Percentiles rank a stretch among this genome's conserved stretches.
These are phyloP conservation scores for Geosmithia morbida DNA, from an alignment of 2,329 filamentous ascomycete genomes.

Conservation along the genomic window DNA sequence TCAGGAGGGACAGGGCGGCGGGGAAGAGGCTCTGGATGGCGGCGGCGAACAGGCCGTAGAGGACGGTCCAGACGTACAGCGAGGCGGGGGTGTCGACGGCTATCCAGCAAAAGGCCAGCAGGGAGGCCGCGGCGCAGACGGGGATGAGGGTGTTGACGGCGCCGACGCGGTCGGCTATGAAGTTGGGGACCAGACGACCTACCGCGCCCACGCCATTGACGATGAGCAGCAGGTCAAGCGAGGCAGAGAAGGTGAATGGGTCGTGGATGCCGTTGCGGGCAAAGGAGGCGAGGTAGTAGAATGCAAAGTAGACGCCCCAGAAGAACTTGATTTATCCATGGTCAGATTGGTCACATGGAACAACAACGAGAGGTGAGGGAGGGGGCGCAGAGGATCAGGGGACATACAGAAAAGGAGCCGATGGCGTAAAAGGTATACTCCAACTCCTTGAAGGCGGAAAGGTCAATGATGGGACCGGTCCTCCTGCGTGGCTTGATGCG, in stretches of 20 bases:
- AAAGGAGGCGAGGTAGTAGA: slow-evolving; percentile 27
- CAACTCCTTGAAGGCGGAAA: slow-evolving; percentile 27
- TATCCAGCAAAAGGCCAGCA: slow-evolving; percentile 39
- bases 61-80: slow-evolving; percentile 42
- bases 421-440: slow-evolving; percentile 27
- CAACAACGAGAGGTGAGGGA: neutral
- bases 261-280: slow-evolving; percentile 20
- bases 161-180: slow-evolving; percentile 40
- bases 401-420: slow-evolving; percentile 13
- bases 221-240: slow-evolving; percentile 45
- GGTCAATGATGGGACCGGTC: slow-evolving; percentile 25
- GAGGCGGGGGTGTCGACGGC: slow-evolving; percentile 29
- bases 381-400: neutral
- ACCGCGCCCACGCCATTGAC: slow-evolving; percentile 46
- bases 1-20: slow-evolving; percentile 33
- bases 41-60: slow-evolving; percentile 46
- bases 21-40: slow-evolving; percentile 30
- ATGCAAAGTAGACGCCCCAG: slow-evolving; percentile 10
- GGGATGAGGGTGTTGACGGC: slow-evolving; percentile 45
- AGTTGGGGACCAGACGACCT: slow-evolving; percentile 42
- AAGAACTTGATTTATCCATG: slow-evolving; percentile 7
- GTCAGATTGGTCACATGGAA: neutral
- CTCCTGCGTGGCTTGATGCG: slow-evolving; percentile 21
- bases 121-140: slow-evolving; percentile 18
- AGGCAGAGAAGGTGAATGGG: slow-evolving; percentile 24